A percentile compares a stretch with the other conserved stretches of the same genome.
These are phyloP conservation scores for Gilbertella persicaria DNA, from an alignment of 371 early-diverging fungal genomes.

Conservation along the genomic window DNA sequence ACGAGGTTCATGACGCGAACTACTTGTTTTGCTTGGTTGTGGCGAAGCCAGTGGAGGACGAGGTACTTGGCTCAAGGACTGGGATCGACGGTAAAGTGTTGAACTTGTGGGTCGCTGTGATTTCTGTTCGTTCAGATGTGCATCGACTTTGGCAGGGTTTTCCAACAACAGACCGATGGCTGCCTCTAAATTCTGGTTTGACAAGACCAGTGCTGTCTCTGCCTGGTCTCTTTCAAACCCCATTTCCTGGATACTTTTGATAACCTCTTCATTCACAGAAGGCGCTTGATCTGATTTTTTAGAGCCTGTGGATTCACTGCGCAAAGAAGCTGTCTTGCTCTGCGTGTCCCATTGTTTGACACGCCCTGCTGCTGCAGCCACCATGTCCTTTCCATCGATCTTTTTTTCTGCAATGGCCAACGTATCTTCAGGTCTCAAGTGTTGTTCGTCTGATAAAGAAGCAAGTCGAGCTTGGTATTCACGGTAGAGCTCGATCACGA, in stretches of 20 bases:
- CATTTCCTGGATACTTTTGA: conserved; percentile 65
- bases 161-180: conserved; percentile 67
- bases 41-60: conserved; percentile 20
- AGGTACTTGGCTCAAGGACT: conserved; percentile 27
- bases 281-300: background rate
- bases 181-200: conserved; percentile 60
- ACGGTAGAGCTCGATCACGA: conserved; percentile 66
- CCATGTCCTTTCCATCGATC: conserved; percentile 56
- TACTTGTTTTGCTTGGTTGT: background rate
- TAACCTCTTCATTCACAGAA: conserved; percentile 4
- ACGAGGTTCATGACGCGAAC: conserved; percentile 2
- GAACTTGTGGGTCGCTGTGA: conserved; percentile 11
- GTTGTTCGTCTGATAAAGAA: conserved; percentile 19
- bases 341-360: conserved; percentile 19
- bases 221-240: conserved; percentile 71
- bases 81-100: conserved; percentile 31
- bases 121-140: conserved; percentile 37
- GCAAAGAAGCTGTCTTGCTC: background rate
- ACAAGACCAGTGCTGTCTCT: conserved; percentile 58
- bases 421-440: conserved; percentile 8
- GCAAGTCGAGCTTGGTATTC: conserved; percentile 49
- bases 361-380: conserved; percentile 42
- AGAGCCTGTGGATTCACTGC: background rate
- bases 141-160: conserved; percentile 54
- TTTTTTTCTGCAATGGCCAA: conserved; percentile 24